Conservation (phyloP, 2,329 filamentous ascomycete genomes). For the Xylaria digitata region DNA sequence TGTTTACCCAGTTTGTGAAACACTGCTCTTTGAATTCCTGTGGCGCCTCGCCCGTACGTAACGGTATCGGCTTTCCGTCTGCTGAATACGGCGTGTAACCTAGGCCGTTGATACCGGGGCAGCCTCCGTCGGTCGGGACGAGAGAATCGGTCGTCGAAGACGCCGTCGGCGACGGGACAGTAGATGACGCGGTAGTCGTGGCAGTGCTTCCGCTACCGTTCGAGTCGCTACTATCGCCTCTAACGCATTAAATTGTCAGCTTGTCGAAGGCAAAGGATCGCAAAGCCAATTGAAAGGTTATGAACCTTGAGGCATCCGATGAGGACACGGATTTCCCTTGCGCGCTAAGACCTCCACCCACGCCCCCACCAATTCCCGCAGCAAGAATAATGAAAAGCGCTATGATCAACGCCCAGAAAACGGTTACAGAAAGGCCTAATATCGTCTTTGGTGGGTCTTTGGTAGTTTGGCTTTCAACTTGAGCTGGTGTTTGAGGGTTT, state of each 20-base stretch:
- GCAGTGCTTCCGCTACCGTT: slow-evolving; percentile 7
- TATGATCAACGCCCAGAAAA: slow-evolving; percentile 44
- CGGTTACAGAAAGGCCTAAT: slow-evolving; percentile 42
- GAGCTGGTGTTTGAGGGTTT: neutral
- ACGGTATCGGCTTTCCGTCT: slow-evolving; percentile 42
- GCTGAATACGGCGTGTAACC: slow-evolving; percentile 44
- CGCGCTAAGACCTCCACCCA: slow-evolving; percentile 42
- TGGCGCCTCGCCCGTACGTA: slow-evolving; percentile 26
- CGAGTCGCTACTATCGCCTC: slow-evolving; percentile 4
- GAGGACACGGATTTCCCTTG: slow-evolving; percentile 33
- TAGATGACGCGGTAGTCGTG: slow-evolving; percentile 18
- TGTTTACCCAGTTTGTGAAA: slow-evolving; percentile 42
- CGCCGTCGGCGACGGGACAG: slow-evolving; percentile 23
- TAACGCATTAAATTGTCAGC: slow-evolving; percentile 5
- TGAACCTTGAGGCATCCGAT: slow-evolving; percentile 32
- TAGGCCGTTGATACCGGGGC: slow-evolving; percentile 40
- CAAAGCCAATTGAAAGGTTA: neutral
- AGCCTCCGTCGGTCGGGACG: slow-evolving; percentile 43
- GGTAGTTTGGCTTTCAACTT: neutral
- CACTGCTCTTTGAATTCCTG: slow-evolving; percentile 46
- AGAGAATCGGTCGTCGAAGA: slow-evolving; percentile 27
- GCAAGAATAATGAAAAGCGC: slow-evolving; percentile 42
- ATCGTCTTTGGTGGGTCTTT: slow-evolving; percentile 23
- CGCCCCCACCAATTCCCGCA: slow-evolving; percentile 43
- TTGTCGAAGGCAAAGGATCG: neutral